These are phyloP conservation scores for Saccharomycopsis fibuligera DNA, from an alignment of 805 yeast species.

Conservation along the genomic window DNA sequence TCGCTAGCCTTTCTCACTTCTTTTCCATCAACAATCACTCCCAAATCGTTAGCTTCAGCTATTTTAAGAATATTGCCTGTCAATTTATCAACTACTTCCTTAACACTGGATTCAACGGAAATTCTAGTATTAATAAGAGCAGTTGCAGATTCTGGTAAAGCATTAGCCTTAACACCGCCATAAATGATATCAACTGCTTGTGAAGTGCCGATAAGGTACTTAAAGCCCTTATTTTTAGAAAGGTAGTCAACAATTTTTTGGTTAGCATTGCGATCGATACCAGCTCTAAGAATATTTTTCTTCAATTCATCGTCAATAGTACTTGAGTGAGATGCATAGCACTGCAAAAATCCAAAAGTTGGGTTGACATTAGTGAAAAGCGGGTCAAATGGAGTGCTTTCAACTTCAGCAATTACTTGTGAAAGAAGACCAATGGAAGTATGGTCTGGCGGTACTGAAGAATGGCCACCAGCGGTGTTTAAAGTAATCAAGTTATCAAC, in stretches of 20 bases:
- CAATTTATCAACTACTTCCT: constrained; percentile 36
- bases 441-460: constrained; percentile 76
- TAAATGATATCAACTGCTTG: constrained; percentile 60
- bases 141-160: constrained; percentile 60
- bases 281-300: constrained; percentile 32
- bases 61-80: constrained; percentile 31
- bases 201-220: constrained; percentile 48
- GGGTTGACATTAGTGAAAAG: constrained; percentile 53
- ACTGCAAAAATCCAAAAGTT: constrained; percentile 47
- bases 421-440: constrained; percentile 72
- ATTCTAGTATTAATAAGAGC: constrained; percentile 60
- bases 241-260: constrained; percentile 27
- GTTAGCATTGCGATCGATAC: constrained; percentile 31
- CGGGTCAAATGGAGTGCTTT: constrained; percentile 47
- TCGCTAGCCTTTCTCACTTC: background rate
- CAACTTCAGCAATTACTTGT: constrained; percentile 49
- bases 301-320: constrained; percentile 26
- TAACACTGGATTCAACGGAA: constrained; percentile 46
- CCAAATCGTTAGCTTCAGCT: constrained; percentile 44
- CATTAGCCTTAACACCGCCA: constrained; percentile 75
- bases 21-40: constrained; percentile 32
- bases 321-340: constrained; percentile 50
- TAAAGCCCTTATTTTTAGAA: background rate
- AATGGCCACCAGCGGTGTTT: constrained; percentile 70
- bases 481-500: constrained; percentile 46